These are phyloP conservation scores for Chrysoporthe cubensis DNA, from an alignment of 2,329 filamentous ascomycete species.

Conservation along the genomic window DNA sequence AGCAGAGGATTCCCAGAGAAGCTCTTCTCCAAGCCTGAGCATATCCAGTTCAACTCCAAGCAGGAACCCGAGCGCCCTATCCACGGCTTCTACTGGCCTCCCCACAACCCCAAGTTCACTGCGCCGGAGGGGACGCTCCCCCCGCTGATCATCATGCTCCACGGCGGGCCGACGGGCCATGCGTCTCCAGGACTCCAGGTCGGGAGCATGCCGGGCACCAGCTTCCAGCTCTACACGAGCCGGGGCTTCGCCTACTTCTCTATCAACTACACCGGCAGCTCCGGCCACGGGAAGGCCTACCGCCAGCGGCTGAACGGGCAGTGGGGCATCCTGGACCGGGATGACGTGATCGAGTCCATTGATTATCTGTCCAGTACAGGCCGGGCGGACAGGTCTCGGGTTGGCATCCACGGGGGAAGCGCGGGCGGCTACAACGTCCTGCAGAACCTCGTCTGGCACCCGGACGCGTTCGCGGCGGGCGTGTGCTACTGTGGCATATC, in stretches of 20 bases:
- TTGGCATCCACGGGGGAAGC: slow-evolving; percentile 55
- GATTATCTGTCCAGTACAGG: slow-evolving; percentile 44
- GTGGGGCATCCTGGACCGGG: slow-evolving; percentile 56
- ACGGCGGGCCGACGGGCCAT: slow-evolving; percentile 56
- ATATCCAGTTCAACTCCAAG: slow-evolving; percentile 38
- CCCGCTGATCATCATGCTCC: slow-evolving; percentile 53
- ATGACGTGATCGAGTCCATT: slow-evolving; percentile 53
- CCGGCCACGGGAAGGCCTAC: slow-evolving; percentile 54
- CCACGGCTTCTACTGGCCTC: slow-evolving; percentile 54
- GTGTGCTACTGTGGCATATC: slow-evolving; percentile 56
- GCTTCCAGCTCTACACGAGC: slow-evolving; percentile 57
- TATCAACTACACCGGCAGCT: slow-evolving; percentile 58
- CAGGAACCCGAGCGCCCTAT: slow-evolving; percentile 38
- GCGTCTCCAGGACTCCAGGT: slow-evolving; percentile 48
- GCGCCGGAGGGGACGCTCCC: slow-evolving; percentile 45
- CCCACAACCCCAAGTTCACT: slow-evolving; percentile 49
- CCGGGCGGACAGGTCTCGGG: slow-evolving; percentile 41
- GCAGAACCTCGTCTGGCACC: slow-evolving; percentile 50
- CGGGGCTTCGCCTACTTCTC: slow-evolving; percentile 56
- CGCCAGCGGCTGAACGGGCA: slow-evolving; percentile 51
- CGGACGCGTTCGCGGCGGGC: slow-evolving; percentile 52
- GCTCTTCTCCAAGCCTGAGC: slow-evolving; percentile 43
- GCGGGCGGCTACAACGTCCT: slow-evolving; percentile 60
- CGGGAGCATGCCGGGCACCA: slow-evolving; percentile 23
- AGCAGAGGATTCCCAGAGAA: slow-evolving; percentile 35